Conservation (phyloP, 176 grass and related monocot species). For the Oryza rufipogon region DNA sequence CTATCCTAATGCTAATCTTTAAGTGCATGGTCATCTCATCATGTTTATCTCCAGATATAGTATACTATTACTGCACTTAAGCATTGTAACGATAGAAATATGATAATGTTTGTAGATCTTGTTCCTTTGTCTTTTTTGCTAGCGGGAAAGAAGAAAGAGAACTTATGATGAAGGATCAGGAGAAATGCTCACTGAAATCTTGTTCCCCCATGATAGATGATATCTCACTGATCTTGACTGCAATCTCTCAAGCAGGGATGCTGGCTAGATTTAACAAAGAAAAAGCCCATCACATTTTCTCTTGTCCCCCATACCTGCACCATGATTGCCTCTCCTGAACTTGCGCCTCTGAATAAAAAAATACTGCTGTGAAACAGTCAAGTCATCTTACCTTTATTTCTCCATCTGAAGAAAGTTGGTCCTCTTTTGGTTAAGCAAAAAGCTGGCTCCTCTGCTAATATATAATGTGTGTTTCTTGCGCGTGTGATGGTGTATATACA, state of each 20-base stretch:
- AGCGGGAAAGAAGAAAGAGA: slow-evolving; percentile 40
- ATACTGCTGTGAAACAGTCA: background rate
- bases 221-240: slow-evolving; percentile 38
- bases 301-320: slow-evolving; percentile 23
- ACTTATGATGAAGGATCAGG: slow-evolving; percentile 45
- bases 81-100: slow-evolving; percentile 4
- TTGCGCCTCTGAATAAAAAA: slow-evolving; percentile 31
- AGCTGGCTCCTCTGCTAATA: slow-evolving; percentile 22
- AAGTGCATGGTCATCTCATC: background rate
- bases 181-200: slow-evolving; percentile 45
- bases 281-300: slow-evolving; percentile 36
- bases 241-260: slow-evolving; percentile 33
- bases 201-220: slow-evolving; percentile 45
- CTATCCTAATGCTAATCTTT: background rate
- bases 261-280: slow-evolving; percentile 28
- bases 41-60: slow-evolving; percentile 23
- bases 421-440: slow-evolving; percentile 46
- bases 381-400: slow-evolving; percentile 30
- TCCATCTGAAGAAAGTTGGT: slow-evolving; percentile 42
- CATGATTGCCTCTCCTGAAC: slow-evolving; percentile 43
- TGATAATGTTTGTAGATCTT: slow-evolving; percentile 29
- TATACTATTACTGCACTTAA: slow-evolving; percentile 13
- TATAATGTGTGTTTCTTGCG: slow-evolving; percentile 19
- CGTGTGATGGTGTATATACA: background rate
- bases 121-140: slow-evolving; percentile 28